These are phyloP conservation scores for Nakazawaea ishiwadae DNA, from an alignment of 805 yeast species.

Conservation along the genomic window DNA sequence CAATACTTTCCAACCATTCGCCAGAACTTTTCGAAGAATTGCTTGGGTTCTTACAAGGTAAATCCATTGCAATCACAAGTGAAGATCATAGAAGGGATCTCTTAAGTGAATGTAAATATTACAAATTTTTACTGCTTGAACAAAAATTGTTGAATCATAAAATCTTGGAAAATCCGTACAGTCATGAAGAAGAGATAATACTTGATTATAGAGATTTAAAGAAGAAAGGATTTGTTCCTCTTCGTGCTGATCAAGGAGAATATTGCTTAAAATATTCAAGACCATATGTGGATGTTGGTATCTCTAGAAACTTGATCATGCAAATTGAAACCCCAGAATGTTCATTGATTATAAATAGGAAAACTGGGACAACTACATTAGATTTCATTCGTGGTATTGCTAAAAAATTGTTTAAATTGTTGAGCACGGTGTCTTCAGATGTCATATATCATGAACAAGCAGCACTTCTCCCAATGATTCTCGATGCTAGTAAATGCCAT, in stretches of 20 bases:
- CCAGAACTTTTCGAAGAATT: constrained; percentile 51
- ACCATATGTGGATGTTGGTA: constrained; percentile 37
- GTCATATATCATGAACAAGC: constrained; percentile 20
- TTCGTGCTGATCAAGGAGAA: constrained; percentile 13
- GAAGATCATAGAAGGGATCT: constrained; percentile 55
- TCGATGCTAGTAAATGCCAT: constrained; percentile 17
- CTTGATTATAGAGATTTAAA: constrained; percentile 44
- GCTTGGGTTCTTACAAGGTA: constrained; percentile 52
- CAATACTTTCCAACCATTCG: constrained; percentile 46
- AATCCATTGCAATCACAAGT: constrained; percentile 37
- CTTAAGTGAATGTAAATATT: constrained; percentile 69
- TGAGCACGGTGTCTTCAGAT: constrained; percentile 17
- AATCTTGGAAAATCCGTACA: constrained; percentile 48
- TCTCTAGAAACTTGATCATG: constrained; percentile 32
- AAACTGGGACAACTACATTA: constrained; percentile 23
- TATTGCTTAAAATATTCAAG: constrained; percentile 33
- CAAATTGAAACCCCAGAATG: constrained; percentile 33
- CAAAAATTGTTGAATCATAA: constrained; percentile 57
- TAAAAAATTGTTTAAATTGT: constrained; percentile 16
- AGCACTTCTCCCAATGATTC: constrained; percentile 16
- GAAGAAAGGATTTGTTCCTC: constrained; percentile 25
- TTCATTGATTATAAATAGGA: constrained; percentile 26
- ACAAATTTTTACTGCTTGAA: constrained; percentile 69
- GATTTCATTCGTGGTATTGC: constrained; percentile 22
- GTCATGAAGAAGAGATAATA: constrained; percentile 50